These are phyloP conservation scores for Pythium aphanidermatum DNA, from an alignment of 352 stramenopile species.

Conservation along the genomic window DNA sequence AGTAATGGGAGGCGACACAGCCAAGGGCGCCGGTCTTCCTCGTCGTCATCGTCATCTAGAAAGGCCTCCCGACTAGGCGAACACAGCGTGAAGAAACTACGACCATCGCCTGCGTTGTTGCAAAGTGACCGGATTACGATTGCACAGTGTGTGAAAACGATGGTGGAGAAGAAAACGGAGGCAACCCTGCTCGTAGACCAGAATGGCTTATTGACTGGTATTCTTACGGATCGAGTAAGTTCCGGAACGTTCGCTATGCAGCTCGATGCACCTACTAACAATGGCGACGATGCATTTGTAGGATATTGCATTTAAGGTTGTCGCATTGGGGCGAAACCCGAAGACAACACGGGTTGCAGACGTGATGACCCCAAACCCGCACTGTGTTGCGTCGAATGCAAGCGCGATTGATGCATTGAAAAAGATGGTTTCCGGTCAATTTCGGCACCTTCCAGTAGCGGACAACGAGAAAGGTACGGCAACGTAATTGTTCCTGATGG, in stretches of 20 bases:
- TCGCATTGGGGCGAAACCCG: constrained; percentile 83
- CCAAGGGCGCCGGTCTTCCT: constrained; percentile 9
- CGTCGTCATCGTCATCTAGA: constrained; percentile 11
- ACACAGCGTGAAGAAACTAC: constrained; percentile 44
- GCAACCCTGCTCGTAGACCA: constrained; percentile 90
- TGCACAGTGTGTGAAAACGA: constrained; percentile 69
- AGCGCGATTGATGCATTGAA: constrained; percentile 95
- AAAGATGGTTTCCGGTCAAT: constrained; percentile 95
- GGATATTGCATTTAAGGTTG: constrained; percentile 92
- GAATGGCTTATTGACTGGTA: constrained; percentile 89
- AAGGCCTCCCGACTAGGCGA: constrained; percentile 15
- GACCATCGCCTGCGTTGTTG: constrained; percentile 58
- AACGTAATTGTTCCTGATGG: background rate
- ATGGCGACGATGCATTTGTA: constrained; percentile 29
- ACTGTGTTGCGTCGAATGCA: constrained; percentile 90
- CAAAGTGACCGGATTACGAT: constrained; percentile 69
- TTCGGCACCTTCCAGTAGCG: constrained; percentile 95
- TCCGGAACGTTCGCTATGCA: too few relatives aligned
- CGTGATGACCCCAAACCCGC: constrained; percentile 95
- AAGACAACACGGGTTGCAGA: constrained; percentile 69
- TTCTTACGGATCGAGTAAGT: constrained; percentile 90
- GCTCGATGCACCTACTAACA: too few relatives aligned
- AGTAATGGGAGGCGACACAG: too few relatives aligned
- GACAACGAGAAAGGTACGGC: constrained; percentile 76
- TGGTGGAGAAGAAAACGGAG: constrained; percentile 88